A percentile compares a stretch with the other conserved stretches of the same genome.
phyloP scores from a whole-genome alignment of 2,329 filamentous ascomycete species.

The Fusarium zealandicum region DNA sequence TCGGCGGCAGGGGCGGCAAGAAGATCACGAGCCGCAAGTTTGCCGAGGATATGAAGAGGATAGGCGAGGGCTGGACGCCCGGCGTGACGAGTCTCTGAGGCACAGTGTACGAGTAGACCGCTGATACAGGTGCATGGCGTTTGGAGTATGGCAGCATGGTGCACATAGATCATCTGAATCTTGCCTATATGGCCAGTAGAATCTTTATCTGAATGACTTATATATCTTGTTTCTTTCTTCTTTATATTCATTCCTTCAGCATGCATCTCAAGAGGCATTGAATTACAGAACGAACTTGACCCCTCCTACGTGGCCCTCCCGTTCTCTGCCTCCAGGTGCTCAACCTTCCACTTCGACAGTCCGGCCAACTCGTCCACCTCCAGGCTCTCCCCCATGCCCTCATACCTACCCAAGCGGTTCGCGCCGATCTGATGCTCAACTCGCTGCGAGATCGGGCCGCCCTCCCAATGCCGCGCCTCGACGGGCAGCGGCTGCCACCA shows the following conservation, averaged over 20 bases:
- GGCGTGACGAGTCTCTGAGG: constrained; percentile 67
- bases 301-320: constrained; percentile 22
- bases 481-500: constrained; percentile 77
- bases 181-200: constrained; percentile 16
- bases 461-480: constrained; percentile 74
- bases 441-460: constrained; percentile 41
- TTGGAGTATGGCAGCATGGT: constrained; percentile 38
- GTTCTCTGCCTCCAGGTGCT: constrained; percentile 43
- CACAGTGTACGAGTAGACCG: constrained; percentile 25
- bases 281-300: background rate
- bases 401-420: constrained; percentile 25
- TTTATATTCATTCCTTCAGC: background rate
- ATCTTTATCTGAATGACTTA: constrained; percentile 20
- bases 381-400: constrained; percentile 46
- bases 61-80: constrained; percentile 85
- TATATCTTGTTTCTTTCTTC: constrained; percentile 5
- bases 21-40: constrained; percentile 86
- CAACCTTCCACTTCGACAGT: constrained; percentile 49
- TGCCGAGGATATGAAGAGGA: constrained; percentile 79
- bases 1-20: constrained; percentile 61
- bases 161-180: constrained; percentile 36
- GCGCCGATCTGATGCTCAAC: constrained; percentile 9
- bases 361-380: constrained; percentile 50
- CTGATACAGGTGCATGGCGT: constrained; percentile 38
- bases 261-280: background rate